Evolutionary conservation across 495 filamentous ascomycete genomes (phyloP), one percentile per base, ranked within the genome.

Genomic region (Annulohypoxylon stygium): DNA sequence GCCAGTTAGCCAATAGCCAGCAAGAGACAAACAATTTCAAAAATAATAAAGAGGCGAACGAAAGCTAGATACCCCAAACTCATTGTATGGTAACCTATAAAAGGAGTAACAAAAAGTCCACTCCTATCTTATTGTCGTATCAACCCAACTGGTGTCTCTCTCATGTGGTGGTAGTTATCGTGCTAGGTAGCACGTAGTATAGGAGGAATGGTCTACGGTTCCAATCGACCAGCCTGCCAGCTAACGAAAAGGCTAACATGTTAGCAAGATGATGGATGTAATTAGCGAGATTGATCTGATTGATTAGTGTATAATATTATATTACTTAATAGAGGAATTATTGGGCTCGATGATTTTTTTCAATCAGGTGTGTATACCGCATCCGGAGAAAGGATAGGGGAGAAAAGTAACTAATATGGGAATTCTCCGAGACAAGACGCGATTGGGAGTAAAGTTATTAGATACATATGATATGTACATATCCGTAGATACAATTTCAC

Each of bases 391-490:
- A 33, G 10, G 51, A 55, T 55, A 51, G 48, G 51, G 26, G 51
- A 55, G 11, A 33, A 55, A 55, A 55, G 30, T 30, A 48, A 55
- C 68, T 55, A 61, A 73, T 73, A 65, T 57, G 60, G 65, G 60
- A 65, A 69, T 57, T 73, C 54, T 73, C 65, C 71, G 65, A 73
- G 61, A 69, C 65, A 66, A 65, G 62, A 59, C 47, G 26, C 54
- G 41, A 64, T 64, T 64, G 45, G 43, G 65, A 47, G 39, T 30
- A 26, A 43, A 50, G n/a, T 30, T 33, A 65, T 71, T 23, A 67
- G 16, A 25, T 57, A 61, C 41, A 30, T 43, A 14, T 3, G 16
- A 30, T 43, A 23, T n/a, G 25, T 39, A 26, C n/a, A 39, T 61
- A 43, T 43, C 26, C 20, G 20, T 23, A 23, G 20, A 23, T 23